Evolutionary conservation across 2,329 filamentous ascomycete species (phyloP).

Genomic region (Chaetomium olivaceum): DNA sequence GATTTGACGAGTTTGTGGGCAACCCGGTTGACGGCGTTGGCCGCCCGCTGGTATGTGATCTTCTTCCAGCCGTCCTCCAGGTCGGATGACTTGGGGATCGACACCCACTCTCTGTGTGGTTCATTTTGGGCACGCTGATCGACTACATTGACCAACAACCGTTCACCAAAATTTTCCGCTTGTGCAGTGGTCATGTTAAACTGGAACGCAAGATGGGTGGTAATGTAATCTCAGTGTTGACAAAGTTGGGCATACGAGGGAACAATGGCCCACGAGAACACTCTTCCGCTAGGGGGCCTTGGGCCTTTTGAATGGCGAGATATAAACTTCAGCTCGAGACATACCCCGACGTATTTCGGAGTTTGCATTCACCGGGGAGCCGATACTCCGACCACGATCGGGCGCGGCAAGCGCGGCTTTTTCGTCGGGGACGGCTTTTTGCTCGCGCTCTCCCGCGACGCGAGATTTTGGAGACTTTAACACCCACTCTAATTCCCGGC

Average conservation of each 20-base stretch:
- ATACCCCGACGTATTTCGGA: too few relatives aligned
- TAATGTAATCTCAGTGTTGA: too few relatives aligned
- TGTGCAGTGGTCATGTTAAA: background rate
- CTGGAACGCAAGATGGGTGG: background rate
- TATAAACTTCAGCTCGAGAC: too few relatives aligned
- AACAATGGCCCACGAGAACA: too few relatives aligned
- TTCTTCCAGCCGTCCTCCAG: constrained; percentile 44
- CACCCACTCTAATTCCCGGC: too few relatives aligned
- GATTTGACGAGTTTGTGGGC: constrained; percentile 39
- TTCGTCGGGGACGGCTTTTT: background rate
- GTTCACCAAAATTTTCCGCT: constrained; percentile 30
- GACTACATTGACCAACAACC: constrained; percentile 43
- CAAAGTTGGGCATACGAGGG: too few relatives aligned
- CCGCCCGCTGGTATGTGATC: constrained; percentile 42
- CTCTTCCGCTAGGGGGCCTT: too few relatives aligned
- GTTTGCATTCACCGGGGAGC: too few relatives aligned
- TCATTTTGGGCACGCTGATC: constrained; percentile 41
- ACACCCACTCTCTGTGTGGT: constrained; percentile 41
- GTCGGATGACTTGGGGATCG: constrained; percentile 39
- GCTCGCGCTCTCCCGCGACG: background rate
- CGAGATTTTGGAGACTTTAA: constrained; percentile 1
- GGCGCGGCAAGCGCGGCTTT: background rate
- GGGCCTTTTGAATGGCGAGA: too few relatives aligned
- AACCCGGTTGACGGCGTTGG: constrained; percentile 45
- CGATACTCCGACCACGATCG: too few relatives aligned